Conservation (phyloP, 2,329 filamentous ascomycete species). For the Ophiocordyceps camponoti-rufipedis region DNA sequence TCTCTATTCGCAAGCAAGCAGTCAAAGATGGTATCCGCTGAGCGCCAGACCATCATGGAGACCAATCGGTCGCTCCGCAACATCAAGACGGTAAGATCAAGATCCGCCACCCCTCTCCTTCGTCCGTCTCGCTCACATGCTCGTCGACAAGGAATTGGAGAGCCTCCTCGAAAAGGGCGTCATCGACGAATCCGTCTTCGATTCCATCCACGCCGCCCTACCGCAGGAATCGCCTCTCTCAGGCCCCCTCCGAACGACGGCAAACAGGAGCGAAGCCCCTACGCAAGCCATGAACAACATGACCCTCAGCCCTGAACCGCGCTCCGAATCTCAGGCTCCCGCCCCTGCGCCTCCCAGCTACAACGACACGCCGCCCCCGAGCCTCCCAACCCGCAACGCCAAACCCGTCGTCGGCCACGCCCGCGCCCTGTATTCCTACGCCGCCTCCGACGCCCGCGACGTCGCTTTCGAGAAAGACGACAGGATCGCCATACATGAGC, state of each 20-base stretch:
- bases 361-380: constrained; percentile 25
- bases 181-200: constrained; percentile 58
- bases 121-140: background rate
- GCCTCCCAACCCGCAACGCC: constrained; percentile 20
- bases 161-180: constrained; percentile 68
- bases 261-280: constrained; percentile 15
- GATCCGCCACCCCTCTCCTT: background rate
- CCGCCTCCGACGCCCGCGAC: constrained; percentile 62
- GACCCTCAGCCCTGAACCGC: constrained; percentile 7
- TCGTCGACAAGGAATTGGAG: constrained; percentile 57
- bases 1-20: background rate
- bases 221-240: constrained; percentile 50
- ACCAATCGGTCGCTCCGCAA: constrained; percentile 72
- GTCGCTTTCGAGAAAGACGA: constrained; percentile 68
- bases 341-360: constrained; percentile 32
- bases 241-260: constrained; percentile 23
- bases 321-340: constrained; percentile 5
- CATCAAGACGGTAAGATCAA: constrained; percentile 55
- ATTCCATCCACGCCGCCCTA: constrained; percentile 55
- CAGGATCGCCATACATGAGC: constrained; percentile 61
- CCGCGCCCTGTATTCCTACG: constrained; percentile 70
- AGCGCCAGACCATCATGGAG: constrained; percentile 43
- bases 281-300: constrained; percentile 24
- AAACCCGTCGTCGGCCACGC: constrained; percentile 53
- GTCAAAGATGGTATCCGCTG: constrained; percentile 23